Percentiles rank a stretch among this genome's conserved stretches.
These are phyloP conservation scores for Solidago caesia DNA, from an alignment of 129 eudicot species.

Conservation along the genomic window DNA sequence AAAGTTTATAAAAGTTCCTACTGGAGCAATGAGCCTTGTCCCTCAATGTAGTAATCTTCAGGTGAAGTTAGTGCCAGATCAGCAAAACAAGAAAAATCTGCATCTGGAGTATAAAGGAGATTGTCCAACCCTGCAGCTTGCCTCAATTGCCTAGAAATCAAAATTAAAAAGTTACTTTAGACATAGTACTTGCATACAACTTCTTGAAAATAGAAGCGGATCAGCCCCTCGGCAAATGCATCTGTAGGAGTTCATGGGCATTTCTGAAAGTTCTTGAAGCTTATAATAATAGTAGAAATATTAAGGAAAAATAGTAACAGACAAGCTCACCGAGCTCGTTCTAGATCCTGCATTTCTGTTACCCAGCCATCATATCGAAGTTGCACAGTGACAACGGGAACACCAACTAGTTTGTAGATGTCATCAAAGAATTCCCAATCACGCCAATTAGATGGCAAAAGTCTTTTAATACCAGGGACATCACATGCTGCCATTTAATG, in stretches of 20 bases:
- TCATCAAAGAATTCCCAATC: constrained; percentile 82
- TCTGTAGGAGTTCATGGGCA: not conserved
- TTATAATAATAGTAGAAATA: not conserved
- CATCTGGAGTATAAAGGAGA: constrained; percentile 95
- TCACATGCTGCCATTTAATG: constrained; percentile 72
- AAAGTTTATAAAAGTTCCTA: constrained; percentile 26
- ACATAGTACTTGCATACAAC: not conserved
- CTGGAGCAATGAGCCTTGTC: constrained; percentile 99
- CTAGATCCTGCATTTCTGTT: constrained; percentile 91
- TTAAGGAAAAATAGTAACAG: not conserved
- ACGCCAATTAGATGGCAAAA: constrained; percentile 80
- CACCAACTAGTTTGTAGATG: constrained; percentile 91
- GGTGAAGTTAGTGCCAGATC: constrained; percentile 96
- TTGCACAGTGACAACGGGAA: constrained; percentile 97
- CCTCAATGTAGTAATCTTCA: constrained; percentile 84
- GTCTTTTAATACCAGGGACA: constrained; percentile 96
- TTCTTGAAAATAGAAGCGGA: not conserved
- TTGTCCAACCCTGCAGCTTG: constrained; percentile 88
- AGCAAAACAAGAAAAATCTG: constrained; percentile 98
- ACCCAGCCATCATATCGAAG: constrained; percentile 99
- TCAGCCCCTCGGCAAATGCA: not conserved
- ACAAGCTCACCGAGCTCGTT: constrained; percentile 65
- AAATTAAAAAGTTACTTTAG: constrained; percentile 14
- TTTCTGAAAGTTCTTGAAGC: not conserved
- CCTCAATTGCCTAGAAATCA: constrained; percentile 65